A percentile compares a stretch with the other conserved stretches of the same genome.
These are phyloP conservation scores for Colletotrichum navitas DNA, from an alignment of 2,329 filamentous ascomycete species.

Conservation along the genomic window DNA sequence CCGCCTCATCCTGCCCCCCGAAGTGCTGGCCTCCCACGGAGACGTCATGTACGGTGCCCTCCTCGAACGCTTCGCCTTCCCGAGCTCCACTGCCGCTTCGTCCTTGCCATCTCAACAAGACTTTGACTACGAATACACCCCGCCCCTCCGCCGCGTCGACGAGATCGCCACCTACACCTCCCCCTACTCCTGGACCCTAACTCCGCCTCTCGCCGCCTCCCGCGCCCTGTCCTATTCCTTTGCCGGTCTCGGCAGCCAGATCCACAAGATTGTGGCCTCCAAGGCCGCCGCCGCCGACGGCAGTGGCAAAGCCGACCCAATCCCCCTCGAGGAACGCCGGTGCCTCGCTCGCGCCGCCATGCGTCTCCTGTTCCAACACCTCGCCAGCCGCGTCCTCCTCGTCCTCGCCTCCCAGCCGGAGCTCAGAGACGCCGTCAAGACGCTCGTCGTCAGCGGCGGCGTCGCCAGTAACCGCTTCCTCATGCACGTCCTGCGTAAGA, in stretches of 20 bases:
- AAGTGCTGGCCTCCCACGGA: constrained; percentile 64
- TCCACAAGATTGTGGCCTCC: constrained; percentile 66
- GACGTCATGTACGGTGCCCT: constrained; percentile 84
- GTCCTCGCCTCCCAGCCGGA: constrained; percentile 62
- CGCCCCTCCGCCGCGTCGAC: constrained; percentile 68
- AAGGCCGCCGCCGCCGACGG: constrained; percentile 44
- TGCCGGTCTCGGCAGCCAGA: constrained; percentile 75
- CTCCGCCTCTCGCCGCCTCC: constrained; percentile 72
- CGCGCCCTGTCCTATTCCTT: constrained; percentile 78
- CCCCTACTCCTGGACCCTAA: constrained; percentile 72
- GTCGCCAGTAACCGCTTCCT: constrained; percentile 90
- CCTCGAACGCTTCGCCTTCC: constrained; percentile 85
- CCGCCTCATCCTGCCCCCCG: constrained; percentile 77
- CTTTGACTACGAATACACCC: constrained; percentile 63
- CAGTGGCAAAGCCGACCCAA: constrained; percentile 44
- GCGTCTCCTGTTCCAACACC: constrained; percentile 87
- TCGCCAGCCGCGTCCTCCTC: constrained; percentile 80
- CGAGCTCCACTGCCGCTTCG: constrained; percentile 46
- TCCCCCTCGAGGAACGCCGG: constrained; percentile 72
- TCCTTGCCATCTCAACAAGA: background rate
- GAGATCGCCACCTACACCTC: constrained; percentile 63
- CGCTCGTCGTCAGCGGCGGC: constrained; percentile 88
- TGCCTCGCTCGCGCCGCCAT: constrained; percentile 80
- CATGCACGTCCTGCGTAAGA: constrained; percentile 70
- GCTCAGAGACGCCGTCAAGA: constrained; percentile 56